These are phyloP conservation scores for Stipa capillata DNA, from an alignment of 176 grass and related monocot species.

Conservation along the genomic window DNA sequence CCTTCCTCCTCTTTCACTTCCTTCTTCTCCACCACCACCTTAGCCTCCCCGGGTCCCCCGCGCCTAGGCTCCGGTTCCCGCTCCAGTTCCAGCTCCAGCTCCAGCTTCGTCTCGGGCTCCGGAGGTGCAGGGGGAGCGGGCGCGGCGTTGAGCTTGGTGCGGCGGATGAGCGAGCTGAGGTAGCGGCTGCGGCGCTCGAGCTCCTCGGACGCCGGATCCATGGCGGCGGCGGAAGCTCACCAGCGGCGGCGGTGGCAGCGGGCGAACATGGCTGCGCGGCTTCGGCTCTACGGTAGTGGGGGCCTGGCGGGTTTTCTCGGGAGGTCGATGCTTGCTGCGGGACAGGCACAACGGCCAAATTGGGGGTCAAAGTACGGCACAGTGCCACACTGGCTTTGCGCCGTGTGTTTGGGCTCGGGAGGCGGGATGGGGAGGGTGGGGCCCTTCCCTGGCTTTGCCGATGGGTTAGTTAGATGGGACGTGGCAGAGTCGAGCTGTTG, in stretches of 20 bases:
- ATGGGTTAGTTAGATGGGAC: background rate
- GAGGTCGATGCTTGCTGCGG: background rate
- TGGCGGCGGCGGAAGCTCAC: background rate
- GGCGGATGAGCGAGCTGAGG: conserved; percentile 72
- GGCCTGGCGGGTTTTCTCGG: too few relatives aligned
- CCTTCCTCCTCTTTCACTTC: too few relatives aligned
- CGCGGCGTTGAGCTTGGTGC: conserved; percentile 50
- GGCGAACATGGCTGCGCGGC: background rate
- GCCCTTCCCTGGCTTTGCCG: background rate
- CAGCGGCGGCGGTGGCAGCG: background rate
- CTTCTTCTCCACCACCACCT: conserved; percentile 7
- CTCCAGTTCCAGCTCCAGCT: too few relatives aligned
- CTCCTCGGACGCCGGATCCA: conserved; percentile 78
- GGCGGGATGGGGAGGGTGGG: background rate
- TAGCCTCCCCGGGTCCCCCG: background rate
- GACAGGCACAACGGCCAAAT: background rate
- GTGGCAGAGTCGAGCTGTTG: background rate
- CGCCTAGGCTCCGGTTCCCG: background rate
- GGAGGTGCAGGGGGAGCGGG: background rate
- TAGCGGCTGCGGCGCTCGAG: conserved; percentile 85
- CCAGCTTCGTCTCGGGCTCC: background rate
- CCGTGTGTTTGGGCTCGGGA: background rate
- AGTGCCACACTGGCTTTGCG: background rate
- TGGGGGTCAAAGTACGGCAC: conserved; percentile 1
- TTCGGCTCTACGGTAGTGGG: background rate